Evolutionary conservation across 2,329 filamentous ascomycete genomes (phyloP).

Genomic region (Bretziella fagacearum): DNA sequence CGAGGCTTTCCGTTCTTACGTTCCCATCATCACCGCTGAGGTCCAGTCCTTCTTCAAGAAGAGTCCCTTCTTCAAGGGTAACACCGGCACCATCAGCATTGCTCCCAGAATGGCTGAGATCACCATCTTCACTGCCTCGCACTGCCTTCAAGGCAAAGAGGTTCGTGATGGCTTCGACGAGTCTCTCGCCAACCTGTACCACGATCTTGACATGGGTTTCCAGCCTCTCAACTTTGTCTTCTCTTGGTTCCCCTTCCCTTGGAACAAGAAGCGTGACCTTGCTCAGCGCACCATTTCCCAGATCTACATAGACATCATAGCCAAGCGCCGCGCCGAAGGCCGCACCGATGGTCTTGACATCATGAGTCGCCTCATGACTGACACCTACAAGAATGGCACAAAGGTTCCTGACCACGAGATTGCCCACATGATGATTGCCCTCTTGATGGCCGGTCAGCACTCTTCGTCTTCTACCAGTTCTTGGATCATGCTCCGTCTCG

Average conservation of each 20-base stretch:
- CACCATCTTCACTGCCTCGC: constrained; percentile 78
- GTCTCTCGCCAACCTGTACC: constrained; percentile 65
- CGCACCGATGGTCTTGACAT: constrained; percentile 50
- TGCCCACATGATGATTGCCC: constrained; percentile 85
- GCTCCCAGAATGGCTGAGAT: constrained; percentile 65
- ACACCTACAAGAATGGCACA: constrained; percentile 66
- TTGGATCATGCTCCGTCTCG: constrained; percentile 72
- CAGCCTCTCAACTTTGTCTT: constrained; percentile 79
- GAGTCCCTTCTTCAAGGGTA: constrained; percentile 47
- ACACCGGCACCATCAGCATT: constrained; percentile 54
- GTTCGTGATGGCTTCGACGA: constrained; percentile 67
- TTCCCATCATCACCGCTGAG: constrained; percentile 61
- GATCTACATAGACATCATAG: constrained; percentile 69
- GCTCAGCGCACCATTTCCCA: constrained; percentile 68
- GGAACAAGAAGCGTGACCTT: constrained; percentile 64
- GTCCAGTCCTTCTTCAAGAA: constrained; percentile 56
- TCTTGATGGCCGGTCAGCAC: constrained; percentile 85
- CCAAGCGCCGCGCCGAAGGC: constrained; percentile 42
- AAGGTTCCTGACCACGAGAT: constrained; percentile 69
- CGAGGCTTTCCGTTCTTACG: constrained; percentile 57
- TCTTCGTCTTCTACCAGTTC: constrained; percentile 69
- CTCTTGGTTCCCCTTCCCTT: constrained; percentile 75
- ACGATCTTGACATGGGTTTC: constrained; percentile 82
- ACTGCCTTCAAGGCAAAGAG: constrained; percentile 69
- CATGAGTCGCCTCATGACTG: constrained; percentile 81